Conservation (phyloP, 805 yeast genomes). For the Suhomyces faveliae region DNA sequence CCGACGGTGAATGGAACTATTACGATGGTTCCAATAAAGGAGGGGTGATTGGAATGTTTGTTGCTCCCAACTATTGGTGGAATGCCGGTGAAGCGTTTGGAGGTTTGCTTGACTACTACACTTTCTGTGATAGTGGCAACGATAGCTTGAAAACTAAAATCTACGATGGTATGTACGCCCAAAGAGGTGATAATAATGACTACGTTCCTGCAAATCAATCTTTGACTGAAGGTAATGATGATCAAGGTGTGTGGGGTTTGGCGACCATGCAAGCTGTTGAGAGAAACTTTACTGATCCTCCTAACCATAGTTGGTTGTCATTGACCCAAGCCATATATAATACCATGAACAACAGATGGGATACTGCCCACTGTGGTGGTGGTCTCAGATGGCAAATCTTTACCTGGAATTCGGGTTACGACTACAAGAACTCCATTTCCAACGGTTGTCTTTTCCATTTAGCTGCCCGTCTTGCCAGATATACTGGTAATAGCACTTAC, state of each 20-base stretch:
- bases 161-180: conserved; percentile 41
- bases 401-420: conserved; percentile 91
- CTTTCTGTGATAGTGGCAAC: conserved; percentile 37
- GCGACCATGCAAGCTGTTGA: conserved; percentile 48
- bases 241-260: conserved; percentile 54
- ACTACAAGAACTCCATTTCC: conserved; percentile 88
- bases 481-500: conserved; percentile 71
- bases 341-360: conserved; percentile 92
- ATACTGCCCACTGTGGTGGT: conserved; percentile 67
- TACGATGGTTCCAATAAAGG: conserved; percentile 42
- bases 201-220: conserved; percentile 48
- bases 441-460: conserved; percentile 87
- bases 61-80: conserved; percentile 52
- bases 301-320: conserved; percentile 72
- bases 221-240: conserved; percentile 50
- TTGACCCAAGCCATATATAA: conserved; percentile 88
- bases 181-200: conserved; percentile 40
- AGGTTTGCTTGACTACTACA: conserved; percentile 41
- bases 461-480: conserved; percentile 84
- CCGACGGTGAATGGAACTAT: conserved; percentile 44
- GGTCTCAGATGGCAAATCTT: conserved; percentile 97
- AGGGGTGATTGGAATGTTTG: conserved; percentile 48
- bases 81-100: conserved; percentile 53
- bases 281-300: conserved; percentile 48
- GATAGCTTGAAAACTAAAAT: conserved; percentile 28